Evolutionary conservation across 768 basidiomycete species (phyloP), one percentile per base, ranked within the genome.

Genomic region (Xerocomellus chrysenteron): DNA sequence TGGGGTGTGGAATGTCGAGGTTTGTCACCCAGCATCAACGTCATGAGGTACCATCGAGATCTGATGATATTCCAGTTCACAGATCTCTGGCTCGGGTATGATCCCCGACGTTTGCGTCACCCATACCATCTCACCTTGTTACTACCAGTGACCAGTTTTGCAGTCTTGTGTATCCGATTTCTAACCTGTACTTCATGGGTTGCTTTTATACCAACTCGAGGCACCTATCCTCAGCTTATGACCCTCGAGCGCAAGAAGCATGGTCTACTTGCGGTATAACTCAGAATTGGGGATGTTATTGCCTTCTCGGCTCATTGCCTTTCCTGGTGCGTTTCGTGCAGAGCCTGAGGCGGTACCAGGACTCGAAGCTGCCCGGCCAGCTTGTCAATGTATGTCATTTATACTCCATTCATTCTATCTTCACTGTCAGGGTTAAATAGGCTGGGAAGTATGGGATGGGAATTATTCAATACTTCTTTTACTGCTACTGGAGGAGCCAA

Each of bases 1-100:
- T 19, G 94, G 95, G 3, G 77, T 76, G 33, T 81, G 80, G 48
- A 78, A 76, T 13, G 93, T 95, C 55, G 92, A 94, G 80, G 90
- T 90, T 60, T 65, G 55, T 59, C 35, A 11, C 17, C 33, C 14
- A 30, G 33, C 47, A 19, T 30, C 14, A 37, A 35, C 44, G 32
- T 49, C 37, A 46, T 47, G n/a, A 28, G 11, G 33, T 28, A 41
- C 14, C 40, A 33, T 48, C 32, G 3, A 39, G 45, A 33, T 56
- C 57, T 58, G 57, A 61, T 49, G 32, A 17, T 36, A 28, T 47
- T 43, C 1, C 54, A 90, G 86, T 94, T 94, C 68, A 73, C 86
- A 16, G 92, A 92, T 76, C 91, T 93, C 83, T 94, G 92, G 92
- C 78, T 93, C 68, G 92, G 90, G 89, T 90, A 70, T 52, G 81